Base-by-base conservation (phyloP, 164 flowering plant genomes). In the Liriodendron chinense region DNA sequence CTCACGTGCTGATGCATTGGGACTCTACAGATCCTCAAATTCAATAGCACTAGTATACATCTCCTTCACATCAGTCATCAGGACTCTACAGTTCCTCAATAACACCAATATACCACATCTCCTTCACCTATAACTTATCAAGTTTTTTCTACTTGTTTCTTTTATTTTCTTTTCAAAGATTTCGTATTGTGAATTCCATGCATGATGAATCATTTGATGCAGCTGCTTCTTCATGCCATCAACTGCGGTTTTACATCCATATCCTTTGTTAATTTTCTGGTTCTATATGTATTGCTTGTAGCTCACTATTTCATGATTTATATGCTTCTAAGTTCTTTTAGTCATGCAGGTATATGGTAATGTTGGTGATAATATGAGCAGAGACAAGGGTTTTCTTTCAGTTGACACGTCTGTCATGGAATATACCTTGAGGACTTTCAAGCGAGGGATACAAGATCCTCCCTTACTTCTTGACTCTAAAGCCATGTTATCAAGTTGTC, bases 301-400 rank as follows among this genome's bases (percentile, higher is more conserved):
- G 43, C 5, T 34, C 43, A 34, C 43, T 34, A 34, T 34, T 34
- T 34, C 59, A 53, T 16, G 18, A 12, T 53, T 53, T 53, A 53
- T 53, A 12, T 53, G 59, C 59, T 53, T 53, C 59, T 53, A 16
- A 12, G 18, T 9, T 53, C 12, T 53, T 53, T 53, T 12, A 12
- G 13, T 53, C 59, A 43, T 75, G 75, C 83, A 80, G 84, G 74
- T 22, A 72, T 53, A 74, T 73, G 14, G 53, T 49, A 66, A 64
- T 65, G 47, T 71, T 72, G 75, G 65, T 3, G 48, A 72, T 72
- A 62, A 69, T 50, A 59, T 69, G 48, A 76, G 26, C 49, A 78
- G 78, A 72, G 76, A 47, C 70, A 47, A 34, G 72, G 65, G 43
- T 48, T n/a, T 73, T 26, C 69, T 75, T 56, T 62, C 76, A 53